phyloP scores from a whole-genome alignment of 805 yeast species.

The Henningerozyma blattae region DNA sequence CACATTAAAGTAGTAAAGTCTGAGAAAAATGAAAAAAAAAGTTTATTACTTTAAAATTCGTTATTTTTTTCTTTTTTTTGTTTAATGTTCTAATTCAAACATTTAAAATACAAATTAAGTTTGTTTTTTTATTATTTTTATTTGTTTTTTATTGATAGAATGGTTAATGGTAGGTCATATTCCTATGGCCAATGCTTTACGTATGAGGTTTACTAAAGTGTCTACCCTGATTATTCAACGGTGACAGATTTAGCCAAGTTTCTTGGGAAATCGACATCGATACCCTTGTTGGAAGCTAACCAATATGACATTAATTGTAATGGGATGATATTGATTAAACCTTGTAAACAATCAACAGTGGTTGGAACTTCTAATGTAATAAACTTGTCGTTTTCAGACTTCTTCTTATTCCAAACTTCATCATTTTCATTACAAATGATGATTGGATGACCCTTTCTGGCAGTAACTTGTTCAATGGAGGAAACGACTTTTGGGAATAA shows the following conservation, averaged over 20 bases:
- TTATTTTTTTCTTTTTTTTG: too few species aligned
- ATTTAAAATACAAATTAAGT: too few species aligned
- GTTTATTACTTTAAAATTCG: too few species aligned
- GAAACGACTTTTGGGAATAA: conserved; percentile 92
- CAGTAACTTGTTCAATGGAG: conserved; percentile 92
- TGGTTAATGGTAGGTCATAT: too few species aligned
- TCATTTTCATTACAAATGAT: conserved; percentile 81
- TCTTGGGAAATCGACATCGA: conserved; percentile 97
- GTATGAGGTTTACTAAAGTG: too few species aligned
- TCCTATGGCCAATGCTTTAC: too few species aligned
- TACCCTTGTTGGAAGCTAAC: conserved; percentile 90
- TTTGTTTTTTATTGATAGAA: too few species aligned
- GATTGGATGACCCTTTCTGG: conserved; percentile 95
- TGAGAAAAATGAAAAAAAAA: too few species aligned
- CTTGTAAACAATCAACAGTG: conserved; percentile 96
- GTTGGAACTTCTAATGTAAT: conserved; percentile 83
- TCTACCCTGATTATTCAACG: conserved; percentile 79
- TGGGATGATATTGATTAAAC: conserved; percentile 87
- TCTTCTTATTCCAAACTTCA: conserved; percentile 37
- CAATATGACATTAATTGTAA: conserved; percentile 93
- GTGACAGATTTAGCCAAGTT: conserved; percentile 97
- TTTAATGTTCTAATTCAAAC: too few species aligned
- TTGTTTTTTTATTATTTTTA: too few species aligned
- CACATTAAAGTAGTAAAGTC: too few species aligned
- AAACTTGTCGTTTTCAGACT: conserved; percentile 29